phyloP scores from a whole-genome alignment of 2,329 filamentous ascomycete genomes.

The Canariomyces notabilis region DNA sequence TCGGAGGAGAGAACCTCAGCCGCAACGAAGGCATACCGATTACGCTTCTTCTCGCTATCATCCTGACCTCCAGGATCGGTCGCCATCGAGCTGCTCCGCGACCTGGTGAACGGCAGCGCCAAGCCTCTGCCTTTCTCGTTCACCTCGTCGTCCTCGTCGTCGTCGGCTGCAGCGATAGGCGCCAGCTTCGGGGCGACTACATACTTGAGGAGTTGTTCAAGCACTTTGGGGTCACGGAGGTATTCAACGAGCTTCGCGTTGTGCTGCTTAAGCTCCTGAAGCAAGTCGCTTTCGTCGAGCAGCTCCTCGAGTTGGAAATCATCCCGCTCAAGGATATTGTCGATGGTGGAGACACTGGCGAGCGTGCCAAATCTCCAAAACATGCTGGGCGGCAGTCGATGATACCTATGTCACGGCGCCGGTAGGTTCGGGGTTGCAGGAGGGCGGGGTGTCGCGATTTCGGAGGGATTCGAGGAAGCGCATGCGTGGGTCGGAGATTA shows the following conservation, averaged over 20 bases:
- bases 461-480: neutral
- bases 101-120: conserved; percentile 45
- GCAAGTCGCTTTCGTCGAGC: conserved; percentile 90
- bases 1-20: conserved; percentile 93
- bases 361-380: conserved; percentile 99
- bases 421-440: conserved; percentile 6
- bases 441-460: neutral
- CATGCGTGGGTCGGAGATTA: conserved; percentile 12
- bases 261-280: conserved; percentile 96
- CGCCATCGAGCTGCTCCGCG: conserved; percentile 49
- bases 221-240: conserved; percentile 77
- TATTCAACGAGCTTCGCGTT: conserved; percentile 98
- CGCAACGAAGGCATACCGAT: conserved; percentile 89
- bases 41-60: conserved; percentile 82
- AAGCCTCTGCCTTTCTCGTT: conserved; percentile 43
- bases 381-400: conserved; percentile 59
- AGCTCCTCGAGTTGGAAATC: conserved; percentile 94
- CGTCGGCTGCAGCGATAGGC: conserved; percentile 46
- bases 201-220: conserved; percentile 83
- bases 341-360: conserved; percentile 93
- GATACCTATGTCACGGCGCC: conserved; percentile 28
- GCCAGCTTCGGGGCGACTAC: conserved; percentile 75
- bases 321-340: conserved; percentile 93
- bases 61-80: conserved; percentile 53
- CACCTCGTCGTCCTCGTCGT: conserved; percentile 47